phyloP scores from a whole-genome alignment of 768 basidiomycete species.

The Boletus speciosus region DNA sequence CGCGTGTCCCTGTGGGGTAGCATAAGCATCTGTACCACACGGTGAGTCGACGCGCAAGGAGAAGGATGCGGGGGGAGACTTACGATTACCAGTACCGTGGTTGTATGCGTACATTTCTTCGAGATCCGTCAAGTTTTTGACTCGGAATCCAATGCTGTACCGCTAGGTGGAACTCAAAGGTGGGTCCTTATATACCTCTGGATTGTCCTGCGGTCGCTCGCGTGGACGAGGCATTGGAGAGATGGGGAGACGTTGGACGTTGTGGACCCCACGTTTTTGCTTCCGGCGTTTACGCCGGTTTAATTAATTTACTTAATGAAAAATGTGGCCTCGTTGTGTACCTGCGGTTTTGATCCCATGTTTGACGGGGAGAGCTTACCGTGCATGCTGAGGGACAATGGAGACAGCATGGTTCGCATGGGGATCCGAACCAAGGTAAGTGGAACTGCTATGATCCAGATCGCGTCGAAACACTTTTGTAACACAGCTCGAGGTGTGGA shows the following conservation, averaged over 20 bases:
- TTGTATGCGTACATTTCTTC: conserved; percentile 7
- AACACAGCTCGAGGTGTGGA: background rate
- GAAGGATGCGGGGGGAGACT: background rate
- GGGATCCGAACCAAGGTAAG: too few species aligned
- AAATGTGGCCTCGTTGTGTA: background rate
- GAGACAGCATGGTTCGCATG: background rate
- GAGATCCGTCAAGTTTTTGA: background rate
- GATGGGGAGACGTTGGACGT: background rate
- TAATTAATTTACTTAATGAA: conserved; percentile 5
- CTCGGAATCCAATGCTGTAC: background rate
- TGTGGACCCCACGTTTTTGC: conserved; percentile 7
- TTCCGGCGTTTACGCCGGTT: background rate
- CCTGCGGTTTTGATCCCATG: background rate
- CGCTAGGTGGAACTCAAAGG: background rate
- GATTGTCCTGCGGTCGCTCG: background rate
- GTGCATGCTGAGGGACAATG: conserved; percentile 5
- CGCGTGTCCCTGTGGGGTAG: background rate
- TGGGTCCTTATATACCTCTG: conserved; percentile 7
- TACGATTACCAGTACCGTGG: conserved; percentile 1
- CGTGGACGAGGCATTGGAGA: conserved; percentile 7
- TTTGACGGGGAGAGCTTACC: background rate
- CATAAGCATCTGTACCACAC: background rate
- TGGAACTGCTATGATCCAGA: too few species aligned
- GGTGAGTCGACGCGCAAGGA: background rate
- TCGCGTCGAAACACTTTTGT: background rate